Evolutionary conservation across 257 asterid species (phyloP), one percentile per base, ranked within the genome.

Genomic region (Perilla frutescens): DNA sequence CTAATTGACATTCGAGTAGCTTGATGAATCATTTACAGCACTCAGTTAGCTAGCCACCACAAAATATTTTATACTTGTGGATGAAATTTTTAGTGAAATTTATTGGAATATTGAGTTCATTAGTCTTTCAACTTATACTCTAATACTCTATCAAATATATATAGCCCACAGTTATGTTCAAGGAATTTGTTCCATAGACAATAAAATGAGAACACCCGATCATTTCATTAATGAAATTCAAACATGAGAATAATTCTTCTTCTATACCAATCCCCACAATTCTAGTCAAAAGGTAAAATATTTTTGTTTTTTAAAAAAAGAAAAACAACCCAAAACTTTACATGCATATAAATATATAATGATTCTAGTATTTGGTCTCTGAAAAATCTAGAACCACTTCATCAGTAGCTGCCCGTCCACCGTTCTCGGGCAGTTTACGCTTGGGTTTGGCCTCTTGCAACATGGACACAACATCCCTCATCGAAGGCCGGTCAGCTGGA

Each of bases 391-490:
- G 39, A 34, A 32, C 78, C 58, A 78, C 76, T 31, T 4, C 34
- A 66, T 71, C 84, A 3, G 57, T 70, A 0, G 62, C 73, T 9
- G 48, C 60, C 14, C 60, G 41, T 4, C 70, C 61, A 29, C 56
- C 72, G 1, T 43, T 62, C 70, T 71, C 80, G 3, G 85, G 79
- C 58, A 84, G 31, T 62, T 95, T 95, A 62, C 97, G 81, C 55
- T 79, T 87, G 0, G 98, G 99, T 66, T 76, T 90, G 62, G 97
- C 97, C 84, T 84, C 99, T 12, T 81, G 93, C 84, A 94, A 69
- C 99, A 91, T 91, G 2, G 98, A 87, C 11, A 94, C 82, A 0
- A 92, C 99, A 43, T 91, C 98, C 64, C 99, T 84, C 99, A 90
- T 95, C 1, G 97, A 84, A 20, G 99, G 99, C 11, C 99, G 87